Base-by-base conservation (phyloP, 108 stramenopile species). In the Cyclotella distinguenda region DNA sequence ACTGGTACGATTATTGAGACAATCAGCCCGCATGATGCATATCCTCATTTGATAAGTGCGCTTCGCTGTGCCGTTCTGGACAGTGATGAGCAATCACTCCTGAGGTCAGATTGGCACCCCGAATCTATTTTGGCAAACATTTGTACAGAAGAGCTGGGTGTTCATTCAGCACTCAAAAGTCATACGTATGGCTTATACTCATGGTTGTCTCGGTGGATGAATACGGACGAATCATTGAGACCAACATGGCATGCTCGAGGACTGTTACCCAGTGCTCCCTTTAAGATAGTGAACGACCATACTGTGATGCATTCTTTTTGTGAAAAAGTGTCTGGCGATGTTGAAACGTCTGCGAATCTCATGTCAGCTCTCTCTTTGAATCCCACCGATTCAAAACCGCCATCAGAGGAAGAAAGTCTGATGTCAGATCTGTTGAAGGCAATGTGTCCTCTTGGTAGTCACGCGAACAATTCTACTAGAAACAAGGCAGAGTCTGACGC, bases 71-170 rank as follows among this genome's bases (percentile, higher is more conserved):
- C 82, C 22, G 35, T 87, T 22, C 47, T 53, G 32, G 36, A 70
- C 25, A 82, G 77, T 40, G 86, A 87, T 43, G 88, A 87, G 50
- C 44, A 55, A 10, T 46, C 34, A 11, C 51, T 50, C 27, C 22
- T 85, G 28, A 44, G 82, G 13, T 80, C 84, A 23, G 88, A 89
- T 47, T 93, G 88, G 88, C 78, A 88, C 60, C 88, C 91, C 5
- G 91, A 93, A 55, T 79, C 85, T 18, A 66, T 90, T 39, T 59
- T 93, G 13, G 86, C 88, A 6, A 72, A 64, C 55, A 48, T 90
- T 44, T 88, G 83, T 42, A 84, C 79, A 6, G 84, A 86, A 28
- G 67, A 62, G 35, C 57, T 70, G 58, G 91, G 91, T 13, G 73
- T 75, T 10, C 78, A 82, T 18, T 36, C 58, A 16, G 85, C 88